phyloP scores from a whole-genome alignment of 2,329 filamentous ascomycete species.

The Aureobasidium pullulans region DNA sequence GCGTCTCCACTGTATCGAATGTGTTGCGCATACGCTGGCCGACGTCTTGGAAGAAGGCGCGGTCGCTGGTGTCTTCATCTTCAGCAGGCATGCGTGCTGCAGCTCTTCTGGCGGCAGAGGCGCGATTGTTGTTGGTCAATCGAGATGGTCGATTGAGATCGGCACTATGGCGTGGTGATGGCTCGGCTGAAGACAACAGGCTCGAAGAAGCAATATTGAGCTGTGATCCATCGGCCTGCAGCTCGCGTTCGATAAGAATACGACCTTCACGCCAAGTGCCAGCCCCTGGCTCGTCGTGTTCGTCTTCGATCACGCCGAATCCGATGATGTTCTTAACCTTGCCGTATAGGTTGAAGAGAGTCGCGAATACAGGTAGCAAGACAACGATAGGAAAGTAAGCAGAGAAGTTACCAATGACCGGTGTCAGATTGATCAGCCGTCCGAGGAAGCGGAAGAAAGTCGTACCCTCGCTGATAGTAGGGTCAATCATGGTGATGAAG shows the following conservation, averaged over 20 bases:
- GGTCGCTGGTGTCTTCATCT: conserved; percentile 57
- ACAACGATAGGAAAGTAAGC: conserved; percentile 84
- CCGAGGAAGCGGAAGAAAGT: conserved; percentile 86
- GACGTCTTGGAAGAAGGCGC: conserved; percentile 73
- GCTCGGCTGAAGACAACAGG: conserved; percentile 1
- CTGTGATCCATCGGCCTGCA: conserved; percentile 36
- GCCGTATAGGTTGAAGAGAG: conserved; percentile 83
- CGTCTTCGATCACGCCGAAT: conserved; percentile 67
- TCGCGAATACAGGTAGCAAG: conserved; percentile 75
- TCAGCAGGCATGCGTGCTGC: conserved; percentile 23
- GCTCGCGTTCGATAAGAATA: conserved; percentile 80
- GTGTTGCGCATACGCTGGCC: conserved; percentile 86
- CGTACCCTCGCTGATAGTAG: conserved; percentile 64
- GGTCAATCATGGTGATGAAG: conserved; percentile 82
- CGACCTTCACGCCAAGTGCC: conserved; percentile 89
- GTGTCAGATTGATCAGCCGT: conserved; percentile 71
- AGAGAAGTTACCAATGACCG: conserved; percentile 76
- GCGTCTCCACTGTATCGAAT: conserved; percentile 72
- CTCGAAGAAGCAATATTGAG: conserved; percentile 25
- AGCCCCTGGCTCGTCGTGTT: conserved; percentile 56
- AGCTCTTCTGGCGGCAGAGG: conserved; percentile 2
- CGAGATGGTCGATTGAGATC: conserved; percentile 14
- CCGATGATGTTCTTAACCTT: conserved; percentile 69
- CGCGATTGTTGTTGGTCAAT: conserved; percentile 2
- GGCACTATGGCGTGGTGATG: conserved; percentile 8